phyloP scores from a whole-genome alignment of 345 rosid species.

The Passiflora organensis region DNA sequence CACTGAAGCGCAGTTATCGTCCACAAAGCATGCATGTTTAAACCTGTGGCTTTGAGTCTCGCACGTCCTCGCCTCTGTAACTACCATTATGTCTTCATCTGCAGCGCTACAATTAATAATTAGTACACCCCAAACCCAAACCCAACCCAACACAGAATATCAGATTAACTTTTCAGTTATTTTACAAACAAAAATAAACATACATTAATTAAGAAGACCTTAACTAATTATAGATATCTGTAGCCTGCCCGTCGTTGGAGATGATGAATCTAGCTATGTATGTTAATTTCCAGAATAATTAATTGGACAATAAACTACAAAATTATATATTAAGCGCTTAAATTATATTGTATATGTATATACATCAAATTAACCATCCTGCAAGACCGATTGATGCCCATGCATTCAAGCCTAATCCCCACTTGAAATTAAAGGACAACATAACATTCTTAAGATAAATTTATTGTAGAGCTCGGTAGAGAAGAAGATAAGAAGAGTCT shows the following conservation, averaged over 20 bases:
- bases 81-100: slow-evolving; percentile 18
- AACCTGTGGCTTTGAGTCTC: slow-evolving; percentile 31
- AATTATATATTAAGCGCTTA: no score
- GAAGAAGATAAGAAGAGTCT: background rate
- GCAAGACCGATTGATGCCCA: no score
- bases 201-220: no score
- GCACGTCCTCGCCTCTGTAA: slow-evolving; percentile 29
- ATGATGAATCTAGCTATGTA: no score
- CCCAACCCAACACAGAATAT: background rate
- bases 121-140: background rate
- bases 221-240: no score
- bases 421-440: background rate
- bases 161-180: background rate
- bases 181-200: background rate
- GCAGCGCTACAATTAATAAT: background rate
- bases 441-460: background rate
- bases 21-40: slow-evolving; percentile 16
- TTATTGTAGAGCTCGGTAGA: background rate
- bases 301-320: no score
- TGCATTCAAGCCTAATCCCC: no score
- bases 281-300: no score
- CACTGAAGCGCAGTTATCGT: slow-evolving; percentile 33
- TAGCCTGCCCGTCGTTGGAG: no score
- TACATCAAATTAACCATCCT: no score
- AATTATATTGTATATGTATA: no score